These are phyloP conservation scores for Suillus weaverae DNA, from an alignment of 768 basidiomycete species.

Conservation along the genomic window DNA sequence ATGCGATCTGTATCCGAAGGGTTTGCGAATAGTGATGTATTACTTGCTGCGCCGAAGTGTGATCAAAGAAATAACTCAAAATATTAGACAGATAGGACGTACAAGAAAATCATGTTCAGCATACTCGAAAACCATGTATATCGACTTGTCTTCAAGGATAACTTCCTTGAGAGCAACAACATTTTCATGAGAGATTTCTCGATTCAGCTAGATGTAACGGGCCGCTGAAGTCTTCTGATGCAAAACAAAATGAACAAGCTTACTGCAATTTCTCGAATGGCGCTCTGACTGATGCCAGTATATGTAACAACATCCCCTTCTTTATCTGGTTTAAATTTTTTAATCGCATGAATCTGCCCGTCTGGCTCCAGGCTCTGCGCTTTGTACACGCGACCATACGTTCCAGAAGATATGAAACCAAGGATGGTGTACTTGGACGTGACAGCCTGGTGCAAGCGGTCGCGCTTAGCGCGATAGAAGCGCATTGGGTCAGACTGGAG, in stretches of 20 bases:
- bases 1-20: slow-evolving; percentile 71
- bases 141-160: slow-evolving; percentile 96
- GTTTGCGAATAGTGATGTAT: slow-evolving; percentile 97
- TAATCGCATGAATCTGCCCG: slow-evolving; percentile 85
- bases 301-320: slow-evolving; percentile 96
- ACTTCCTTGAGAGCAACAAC: slow-evolving; percentile 91
- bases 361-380: slow-evolving; percentile 76
- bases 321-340: slow-evolving; percentile 99
- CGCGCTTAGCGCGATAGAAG: slow-evolving; percentile 77
- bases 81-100: slow-evolving; percentile 28
- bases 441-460: slow-evolving; percentile 64
- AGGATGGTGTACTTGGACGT: slow-evolving; percentile 86
- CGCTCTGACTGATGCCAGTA: slow-evolving; percentile 97
- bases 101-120: slow-evolving; percentile 98
- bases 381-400: slow-evolving; percentile 99
- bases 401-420: slow-evolving; percentile 98
- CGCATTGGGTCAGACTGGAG: slow-evolving; percentile 75
- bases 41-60: slow-evolving; percentile 68
- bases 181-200: slow-evolving; percentile 89
- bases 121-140: slow-evolving; percentile 99
- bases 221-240: not conserved
- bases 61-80: not conserved
- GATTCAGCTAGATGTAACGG: slow-evolving; percentile 62
- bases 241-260: slow-evolving; percentile 28
- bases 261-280: slow-evolving; percentile 94